These are phyloP conservation scores for Phtheirospermum japonicum DNA, from an alignment of 257 asterid species.

Conservation along the genomic window DNA sequence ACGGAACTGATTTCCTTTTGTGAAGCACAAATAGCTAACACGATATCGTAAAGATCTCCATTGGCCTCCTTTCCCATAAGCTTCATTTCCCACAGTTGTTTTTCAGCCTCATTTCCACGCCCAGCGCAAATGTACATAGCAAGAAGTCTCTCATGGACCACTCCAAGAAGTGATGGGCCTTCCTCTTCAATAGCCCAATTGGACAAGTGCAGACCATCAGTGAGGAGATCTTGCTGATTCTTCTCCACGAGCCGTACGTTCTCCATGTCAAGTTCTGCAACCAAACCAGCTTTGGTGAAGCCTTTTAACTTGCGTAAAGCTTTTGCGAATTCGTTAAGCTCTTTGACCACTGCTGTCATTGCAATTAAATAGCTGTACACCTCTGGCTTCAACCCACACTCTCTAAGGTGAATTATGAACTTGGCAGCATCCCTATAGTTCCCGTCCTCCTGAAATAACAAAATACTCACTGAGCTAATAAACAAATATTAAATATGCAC, in stretches of 20 bases:
- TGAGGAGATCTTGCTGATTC: conserved; percentile 62
- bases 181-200: conserved; percentile 65
- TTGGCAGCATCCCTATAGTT: conserved; percentile 69
- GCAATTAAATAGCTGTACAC: conserved; percentile 79
- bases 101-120: conserved; percentile 75
- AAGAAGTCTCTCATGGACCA: conserved; percentile 78
- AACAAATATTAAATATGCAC: not conserved
- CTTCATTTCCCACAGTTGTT: conserved; percentile 90
- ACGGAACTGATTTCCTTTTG: conserved; percentile 59
- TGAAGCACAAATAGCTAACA: conserved; percentile 89
- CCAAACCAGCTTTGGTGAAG: conserved; percentile 52
- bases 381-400: conserved; percentile 75
- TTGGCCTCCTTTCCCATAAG: conserved; percentile 66
- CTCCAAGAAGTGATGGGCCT: conserved; percentile 54
- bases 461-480: not conserved
- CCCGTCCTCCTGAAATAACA: conserved; percentile 67
- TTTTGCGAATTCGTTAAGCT: conserved; percentile 83
- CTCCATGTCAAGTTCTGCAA: conserved; percentile 54
- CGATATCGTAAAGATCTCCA: conserved; percentile 73
- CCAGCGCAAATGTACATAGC: conserved; percentile 92
- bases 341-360: conserved; percentile 92
- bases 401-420: conserved; percentile 66
- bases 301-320: conserved; percentile 69
- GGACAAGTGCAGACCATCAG: conserved; percentile 58
- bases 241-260: conserved; percentile 47